phyloP scores from a whole-genome alignment of 1,284 basidiomycete genomes.

The Wolfiporia cocos region DNA sequence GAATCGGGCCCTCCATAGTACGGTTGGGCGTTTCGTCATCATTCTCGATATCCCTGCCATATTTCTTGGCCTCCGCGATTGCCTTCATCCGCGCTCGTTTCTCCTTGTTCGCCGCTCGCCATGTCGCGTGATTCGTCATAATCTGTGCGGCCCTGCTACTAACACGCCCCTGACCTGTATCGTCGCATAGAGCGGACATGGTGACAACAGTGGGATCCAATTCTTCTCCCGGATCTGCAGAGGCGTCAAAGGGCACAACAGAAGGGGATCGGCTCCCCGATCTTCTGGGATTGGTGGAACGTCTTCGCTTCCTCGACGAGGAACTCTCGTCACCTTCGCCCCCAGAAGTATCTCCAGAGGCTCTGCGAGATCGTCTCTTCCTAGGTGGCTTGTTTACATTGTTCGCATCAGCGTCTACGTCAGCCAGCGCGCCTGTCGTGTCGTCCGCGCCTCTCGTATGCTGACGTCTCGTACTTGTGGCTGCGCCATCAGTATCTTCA shows the following conservation, averaged over 20 bases:
- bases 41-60: conserved; percentile 47
- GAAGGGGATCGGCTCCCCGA: conserved; percentile 32
- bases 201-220: conserved; percentile 73
- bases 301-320: neutral
- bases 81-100: conserved; percentile 54
- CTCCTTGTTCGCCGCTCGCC: conserved; percentile 61
- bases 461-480: too few species aligned
- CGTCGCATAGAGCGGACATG: conserved; percentile 70
- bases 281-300: conserved; percentile 7
- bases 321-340: conserved; percentile 6
- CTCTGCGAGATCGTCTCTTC: conserved; percentile 8
- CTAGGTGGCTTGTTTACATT: conserved; percentile 2
- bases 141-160: conserved; percentile 69
- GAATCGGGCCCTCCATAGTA: conserved; percentile 4
- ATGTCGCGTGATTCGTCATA: conserved; percentile 57
- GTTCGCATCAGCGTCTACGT: neutral
- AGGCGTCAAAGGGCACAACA: conserved; percentile 46
- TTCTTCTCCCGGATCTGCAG: conserved; percentile 63
- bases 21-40: conserved; percentile 28
- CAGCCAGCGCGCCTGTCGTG: too few species aligned
- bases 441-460: too few species aligned
- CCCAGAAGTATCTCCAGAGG: neutral
- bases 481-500: too few species aligned
- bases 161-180: conserved; percentile 67
- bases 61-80: conserved; percentile 66